Evolutionary conservation across 441 rosid genomes (phyloP), one percentile per base, ranked within the genome.

Genomic region (Gossypium trilobum): DNA sequence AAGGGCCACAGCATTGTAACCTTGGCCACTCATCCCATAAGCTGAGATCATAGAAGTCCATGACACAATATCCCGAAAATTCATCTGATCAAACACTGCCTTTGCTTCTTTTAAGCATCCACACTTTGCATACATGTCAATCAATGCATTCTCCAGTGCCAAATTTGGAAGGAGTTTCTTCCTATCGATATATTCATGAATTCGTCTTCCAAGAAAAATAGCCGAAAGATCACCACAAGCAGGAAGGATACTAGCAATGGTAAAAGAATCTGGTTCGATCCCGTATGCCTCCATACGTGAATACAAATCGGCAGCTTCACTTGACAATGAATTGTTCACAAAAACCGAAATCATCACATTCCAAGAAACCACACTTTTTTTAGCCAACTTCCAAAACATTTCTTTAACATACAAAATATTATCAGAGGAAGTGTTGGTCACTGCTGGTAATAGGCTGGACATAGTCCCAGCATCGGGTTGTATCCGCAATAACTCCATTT

Each of bases 31-130:
- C 75, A 73, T 60, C 57, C 89, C 89, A 56, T 86, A 86, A 64
- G 92, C 92, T 54, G 92, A 82, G 55, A 88, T 84, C 87, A 88
- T 80, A 36, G 85, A 84, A 73, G 90, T 86, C 92, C 90, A 86
- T 20, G 92, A 78, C 68, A 80, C 86, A 46, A 88, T 55, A 57
- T 88, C 90, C n/a, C 74, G 81, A 42, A 76, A 81, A 52, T 72
- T 76, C 82, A 88, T 81, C 17, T 73, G 71, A 75, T 84, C 85
- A 76, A 86, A 88, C 73, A 86, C 85, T 51, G 75, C 78, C 72
- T 80, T 85, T 3, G 89, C 88, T 57, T 78, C 79, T 0, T 74
- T 74, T 63, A 88, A 55, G 73, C 87, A 80, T 10, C 90, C 90
- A 22, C 87, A 86, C 76, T 86, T 85, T 2, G 86, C 87, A 48